Percentiles rank a stretch among this genome's conserved stretches.
Conservation (phyloP, 2,329 filamentous ascomycete genomes). For the Sarocladium kiliense region DNA sequence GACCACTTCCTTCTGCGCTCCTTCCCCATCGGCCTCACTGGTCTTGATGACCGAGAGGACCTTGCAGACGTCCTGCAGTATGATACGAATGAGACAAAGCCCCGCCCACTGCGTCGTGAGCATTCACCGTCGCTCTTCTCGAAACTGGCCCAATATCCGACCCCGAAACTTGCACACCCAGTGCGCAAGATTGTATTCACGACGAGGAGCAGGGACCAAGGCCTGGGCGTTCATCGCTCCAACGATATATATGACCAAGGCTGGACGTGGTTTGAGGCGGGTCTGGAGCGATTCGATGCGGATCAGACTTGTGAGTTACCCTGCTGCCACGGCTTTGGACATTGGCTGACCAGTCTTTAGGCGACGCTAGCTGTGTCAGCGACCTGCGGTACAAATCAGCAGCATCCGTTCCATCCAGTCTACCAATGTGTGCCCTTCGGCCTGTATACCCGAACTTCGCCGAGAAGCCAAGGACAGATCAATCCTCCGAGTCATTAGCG, state of each 20-base stretch:
- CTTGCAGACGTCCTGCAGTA: conserved; percentile 24
- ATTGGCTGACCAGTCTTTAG: conserved; percentile 13
- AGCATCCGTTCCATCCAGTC: conserved; percentile 15
- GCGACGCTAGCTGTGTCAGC: conserved; percentile 23
- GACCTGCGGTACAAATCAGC: conserved; percentile 21
- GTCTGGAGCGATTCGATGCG: conserved; percentile 50
- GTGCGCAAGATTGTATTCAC: conserved; percentile 59
- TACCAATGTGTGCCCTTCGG: conserved; percentile 30
- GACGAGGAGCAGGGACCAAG: conserved; percentile 53
- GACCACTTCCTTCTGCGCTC: conserved; percentile 32
- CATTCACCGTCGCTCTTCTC: conserved; percentile 24
- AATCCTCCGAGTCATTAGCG: conserved; percentile 11
- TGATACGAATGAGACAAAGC: conserved; percentile 22
- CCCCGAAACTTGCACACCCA: conserved; percentile 38
- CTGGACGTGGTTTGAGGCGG: conserved; percentile 61
- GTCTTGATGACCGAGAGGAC: conserved; percentile 19
- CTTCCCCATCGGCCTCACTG: conserved; percentile 31
- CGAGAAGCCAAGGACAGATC: background rate
- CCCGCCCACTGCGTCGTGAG: conserved; percentile 20
- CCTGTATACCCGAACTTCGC: conserved; percentile 26
- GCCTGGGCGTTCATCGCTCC: conserved; percentile 37
- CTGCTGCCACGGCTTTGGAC: background rate
- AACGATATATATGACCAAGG: conserved; percentile 40
- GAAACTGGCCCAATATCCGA: conserved; percentile 31
- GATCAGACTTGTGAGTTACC: conserved; percentile 22